Evolutionary conservation across 2,329 filamentous ascomycete genomes (phyloP), one percentile per base, ranked within the genome.

Genomic region (Talaromyces sp.): DNA sequence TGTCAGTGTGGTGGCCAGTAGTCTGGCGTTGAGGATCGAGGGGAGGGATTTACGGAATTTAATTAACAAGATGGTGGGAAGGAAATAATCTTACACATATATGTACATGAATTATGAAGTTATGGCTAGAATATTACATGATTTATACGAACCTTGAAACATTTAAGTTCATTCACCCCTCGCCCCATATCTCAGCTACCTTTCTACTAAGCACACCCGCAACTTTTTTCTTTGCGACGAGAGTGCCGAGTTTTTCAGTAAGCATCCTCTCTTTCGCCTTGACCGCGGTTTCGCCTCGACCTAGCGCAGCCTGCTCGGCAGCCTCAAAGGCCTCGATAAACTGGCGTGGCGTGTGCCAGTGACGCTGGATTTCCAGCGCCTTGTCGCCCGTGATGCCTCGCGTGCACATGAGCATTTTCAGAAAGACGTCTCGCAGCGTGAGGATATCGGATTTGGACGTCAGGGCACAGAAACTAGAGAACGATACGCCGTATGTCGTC

Each of bases 361-460:
- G 77, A 66, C 85, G 87, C 70, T 93, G 90, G 13, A 95, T 91
- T 74, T 91, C 90, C 5, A 93, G 74, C 0, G 91, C 91, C 68
- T 90, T 91, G 67, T 93, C 90, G 3, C 88, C 89, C 0, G 88
- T 90, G 13, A 95, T 80, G 1, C 89, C 89, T 59, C 84, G 84
- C 1, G 85, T 91, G 65, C 88, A 91, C 90, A 95, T 92, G 55
- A 95, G 81, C 90, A 95, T 93, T 74, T 93, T 93, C 28, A 95
- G 77, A 67, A 85, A 93, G 0, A 93, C 74, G 67, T 95, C 91
- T 60, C 89, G 81, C 10, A 93, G 77, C 0, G 89, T 90, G 67
- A 92, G 84, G 62, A 84, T 84, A 58, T 90, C 88, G 0, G 88
- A 91, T 73, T 95, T 95, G 9, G 88, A 90, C 0, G 86, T 86